phyloP scores from a whole-genome alignment of 2,329 filamentous ascomycete genomes.

The Penicillium sp. region DNA sequence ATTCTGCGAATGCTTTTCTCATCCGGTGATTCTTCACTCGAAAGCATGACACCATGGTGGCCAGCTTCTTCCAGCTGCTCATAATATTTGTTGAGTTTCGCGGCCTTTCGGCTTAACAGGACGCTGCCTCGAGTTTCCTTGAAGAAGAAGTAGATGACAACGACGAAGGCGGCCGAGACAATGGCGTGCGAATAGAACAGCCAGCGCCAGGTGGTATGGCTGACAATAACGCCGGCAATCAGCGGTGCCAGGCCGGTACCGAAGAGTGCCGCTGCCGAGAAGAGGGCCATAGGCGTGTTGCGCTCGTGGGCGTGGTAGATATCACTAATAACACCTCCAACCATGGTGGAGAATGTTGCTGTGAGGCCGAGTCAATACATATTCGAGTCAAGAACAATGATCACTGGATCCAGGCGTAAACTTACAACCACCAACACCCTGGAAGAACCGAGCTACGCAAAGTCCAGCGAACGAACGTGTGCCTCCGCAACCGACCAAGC shows the following conservation, averaged over 20 bases:
- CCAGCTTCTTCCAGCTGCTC: constrained; percentile 69
- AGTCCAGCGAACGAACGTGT: constrained; percentile 71
- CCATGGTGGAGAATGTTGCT: constrained; percentile 77
- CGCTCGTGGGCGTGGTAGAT: constrained; percentile 76
- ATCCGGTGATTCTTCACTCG: constrained; percentile 26
- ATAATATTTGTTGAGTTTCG: constrained; percentile 75
- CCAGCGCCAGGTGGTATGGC: constrained; percentile 75
- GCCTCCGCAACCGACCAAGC: constrained; percentile 72
- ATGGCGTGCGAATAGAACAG: constrained; percentile 86
- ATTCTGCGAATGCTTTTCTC: constrained; percentile 55
- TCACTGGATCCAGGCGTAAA: constrained; percentile 20
- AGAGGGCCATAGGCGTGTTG: constrained; percentile 88
- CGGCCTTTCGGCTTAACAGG: constrained; percentile 73
- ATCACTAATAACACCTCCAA: constrained; percentile 88
- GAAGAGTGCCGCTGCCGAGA: constrained; percentile 74
- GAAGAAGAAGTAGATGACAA: constrained; percentile 69
- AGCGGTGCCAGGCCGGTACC: constrained; percentile 81
- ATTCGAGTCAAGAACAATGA: too few species aligned
- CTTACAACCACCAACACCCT: constrained; percentile 73
- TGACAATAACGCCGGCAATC: constrained; percentile 67
- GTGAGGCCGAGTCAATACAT: background rate
- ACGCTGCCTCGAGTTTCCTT: constrained; percentile 82
- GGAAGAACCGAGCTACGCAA: constrained; percentile 72
- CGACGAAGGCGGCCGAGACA: constrained; percentile 62
- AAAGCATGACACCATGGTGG: constrained; percentile 56